Percentiles rank a stretch among this genome's conserved stretches.
phyloP scores from a whole-genome alignment of 78 protist species.

The Diacronema lutheri region DNA sequence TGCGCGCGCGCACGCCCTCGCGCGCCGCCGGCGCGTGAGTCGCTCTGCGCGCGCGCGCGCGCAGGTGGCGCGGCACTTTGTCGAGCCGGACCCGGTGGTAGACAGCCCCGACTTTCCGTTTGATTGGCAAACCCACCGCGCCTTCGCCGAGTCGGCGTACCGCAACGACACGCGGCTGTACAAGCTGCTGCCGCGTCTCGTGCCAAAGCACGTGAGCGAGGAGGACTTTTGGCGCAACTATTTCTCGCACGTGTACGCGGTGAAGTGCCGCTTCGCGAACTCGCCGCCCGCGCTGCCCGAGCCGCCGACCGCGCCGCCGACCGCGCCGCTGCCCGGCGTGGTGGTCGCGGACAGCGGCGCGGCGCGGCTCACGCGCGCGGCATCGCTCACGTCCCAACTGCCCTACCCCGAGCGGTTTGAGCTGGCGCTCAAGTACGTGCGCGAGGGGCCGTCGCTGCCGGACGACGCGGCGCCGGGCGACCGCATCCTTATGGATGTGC shows the following conservation, averaged over 20 bases:
- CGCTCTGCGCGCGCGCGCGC: no score
- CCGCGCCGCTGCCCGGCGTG: not conserved
- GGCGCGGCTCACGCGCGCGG: not conserved
- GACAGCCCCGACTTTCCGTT: not conserved
- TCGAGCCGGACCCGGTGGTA: not conserved
- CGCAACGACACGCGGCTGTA: not conserved
- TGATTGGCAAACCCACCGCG: not conserved
- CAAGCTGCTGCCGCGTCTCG: not conserved
- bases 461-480: not conserved
- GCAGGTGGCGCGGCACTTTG: not conserved
- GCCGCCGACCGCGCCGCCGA: not conserved
- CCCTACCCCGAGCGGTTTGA: not conserved
- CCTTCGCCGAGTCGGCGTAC: constrained; percentile 6
- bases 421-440: no score
- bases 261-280: not conserved
- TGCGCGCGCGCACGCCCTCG: no score
- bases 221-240: constrained; percentile 9
- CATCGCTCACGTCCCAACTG: not conserved
- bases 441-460: not conserved
- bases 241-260: not conserved
- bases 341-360: not conserved
- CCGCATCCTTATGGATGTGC: not conserved
- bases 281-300: no score
- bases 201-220: not conserved
- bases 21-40: no score